phyloP scores from a whole-genome alignment of 2,329 filamentous ascomycete species.

The Xylariaceae sp. region DNA sequence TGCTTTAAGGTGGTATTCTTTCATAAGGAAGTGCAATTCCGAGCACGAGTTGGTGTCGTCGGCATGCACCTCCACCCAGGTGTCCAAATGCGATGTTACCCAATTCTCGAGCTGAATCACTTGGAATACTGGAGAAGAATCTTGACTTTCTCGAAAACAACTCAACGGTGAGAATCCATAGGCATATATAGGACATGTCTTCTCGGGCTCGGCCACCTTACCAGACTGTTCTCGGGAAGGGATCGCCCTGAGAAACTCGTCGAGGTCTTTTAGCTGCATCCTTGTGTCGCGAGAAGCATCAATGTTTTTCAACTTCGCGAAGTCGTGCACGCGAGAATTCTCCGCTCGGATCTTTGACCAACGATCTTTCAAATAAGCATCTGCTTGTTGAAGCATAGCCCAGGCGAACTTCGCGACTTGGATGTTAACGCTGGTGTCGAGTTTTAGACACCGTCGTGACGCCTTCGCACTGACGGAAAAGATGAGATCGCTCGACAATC shows the following conservation, averaged over 20 bases:
- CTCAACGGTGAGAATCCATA: neutral
- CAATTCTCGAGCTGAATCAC: slow-evolving; percentile 6
- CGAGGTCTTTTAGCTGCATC: neutral
- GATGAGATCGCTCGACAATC: slow-evolving; percentile 27
- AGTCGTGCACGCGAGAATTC: neutral
- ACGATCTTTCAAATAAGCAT: neutral
- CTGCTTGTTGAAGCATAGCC: neutral
- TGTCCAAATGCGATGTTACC: neutral
- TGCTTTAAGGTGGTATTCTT: slow-evolving; percentile 2
- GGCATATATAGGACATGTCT: neutral
- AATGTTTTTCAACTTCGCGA: neutral
- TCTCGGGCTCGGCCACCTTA: neutral
- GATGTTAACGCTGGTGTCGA: slow-evolving; percentile 18
- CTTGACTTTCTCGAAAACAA: neutral
- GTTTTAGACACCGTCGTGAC: slow-evolving; percentile 38
- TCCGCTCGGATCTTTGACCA: neutral
- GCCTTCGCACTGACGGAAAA: slow-evolving; percentile 43
- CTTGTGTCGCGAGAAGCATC: neutral
- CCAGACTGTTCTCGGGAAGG: neutral
- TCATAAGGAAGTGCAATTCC: neutral
- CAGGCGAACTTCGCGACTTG: neutral
- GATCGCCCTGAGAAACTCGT: neutral
- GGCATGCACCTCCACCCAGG: neutral
- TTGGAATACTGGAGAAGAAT: neutral
- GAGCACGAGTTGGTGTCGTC: neutral